Percentiles rank a stretch among this genome's conserved stretches.
phyloP scores from a whole-genome alignment of 2,329 filamentous ascomycete species.

The Nothophoma quercina region DNA sequence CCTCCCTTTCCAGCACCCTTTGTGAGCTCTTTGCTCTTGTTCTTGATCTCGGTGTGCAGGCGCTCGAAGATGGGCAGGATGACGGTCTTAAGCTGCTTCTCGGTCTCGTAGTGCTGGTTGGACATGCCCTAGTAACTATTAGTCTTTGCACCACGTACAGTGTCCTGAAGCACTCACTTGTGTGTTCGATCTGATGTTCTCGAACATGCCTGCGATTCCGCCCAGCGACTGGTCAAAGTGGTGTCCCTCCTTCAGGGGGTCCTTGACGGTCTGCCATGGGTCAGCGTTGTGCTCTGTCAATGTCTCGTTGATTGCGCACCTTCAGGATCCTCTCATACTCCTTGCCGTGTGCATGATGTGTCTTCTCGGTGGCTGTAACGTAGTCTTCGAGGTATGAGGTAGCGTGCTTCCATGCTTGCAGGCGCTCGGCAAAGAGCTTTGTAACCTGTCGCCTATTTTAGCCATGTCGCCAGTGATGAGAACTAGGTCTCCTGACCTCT shows the following conservation, averaged over 20 bases:
- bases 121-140: conserved; percentile 70
- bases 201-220: conserved; percentile 87
- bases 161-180: conserved; percentile 58
- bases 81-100: conserved; percentile 85
- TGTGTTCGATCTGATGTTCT: conserved; percentile 92
- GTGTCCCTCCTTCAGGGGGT: conserved; percentile 85
- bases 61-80: conserved; percentile 89
- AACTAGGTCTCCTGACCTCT: conserved; percentile 36
- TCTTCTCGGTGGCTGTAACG: conserved; percentile 82
- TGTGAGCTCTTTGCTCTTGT: conserved; percentile 88
- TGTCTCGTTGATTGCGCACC: conserved; percentile 52
- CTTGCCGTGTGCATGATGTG: conserved; percentile 84
- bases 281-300: conserved; percentile 8
- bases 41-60: conserved; percentile 95
- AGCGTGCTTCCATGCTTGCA: conserved; percentile 96
- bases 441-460: conserved; percentile 40
- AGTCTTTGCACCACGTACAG: background rate
- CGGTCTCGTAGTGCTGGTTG: conserved; percentile 89
- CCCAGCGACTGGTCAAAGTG: conserved; percentile 93
- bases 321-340: conserved; percentile 96
- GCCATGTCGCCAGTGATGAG: background rate
- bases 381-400: conserved; percentile 93
- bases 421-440: conserved; percentile 79
- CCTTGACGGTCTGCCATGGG: conserved; percentile 74
- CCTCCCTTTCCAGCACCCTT: conserved; percentile 81